Conservation (phyloP, 257 asterid species). For the Oldenlandia corymbosa region DNA sequence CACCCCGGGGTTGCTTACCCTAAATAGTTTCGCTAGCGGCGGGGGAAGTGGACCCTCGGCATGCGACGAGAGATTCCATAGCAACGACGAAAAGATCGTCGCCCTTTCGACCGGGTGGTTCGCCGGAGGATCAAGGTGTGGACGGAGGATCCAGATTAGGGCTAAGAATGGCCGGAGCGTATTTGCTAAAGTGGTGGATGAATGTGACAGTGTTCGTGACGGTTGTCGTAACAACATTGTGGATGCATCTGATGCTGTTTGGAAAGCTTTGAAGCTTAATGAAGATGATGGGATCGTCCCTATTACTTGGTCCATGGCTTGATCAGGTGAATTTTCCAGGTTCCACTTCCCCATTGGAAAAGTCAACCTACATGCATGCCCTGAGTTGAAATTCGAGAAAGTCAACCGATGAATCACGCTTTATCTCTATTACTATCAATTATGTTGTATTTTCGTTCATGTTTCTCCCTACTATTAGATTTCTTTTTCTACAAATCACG, state of each 20-base stretch:
- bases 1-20: constrained; percentile 32
- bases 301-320: constrained; percentile 36
- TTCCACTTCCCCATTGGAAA: too few species aligned
- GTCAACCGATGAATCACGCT: too few species aligned
- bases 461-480: too few species aligned
- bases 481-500: too few species aligned
- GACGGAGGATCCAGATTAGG: constrained; percentile 19
- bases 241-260: constrained; percentile 34
- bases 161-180: constrained; percentile 35
- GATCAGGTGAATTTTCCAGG: too few species aligned
- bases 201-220: constrained; percentile 31
- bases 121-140: constrained; percentile 25
- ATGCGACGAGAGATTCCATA: constrained; percentile 31
- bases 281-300: constrained; percentile 22
- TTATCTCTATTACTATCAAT: too few species aligned
- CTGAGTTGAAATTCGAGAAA: too few species aligned
- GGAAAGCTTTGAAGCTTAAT: constrained; percentile 31
- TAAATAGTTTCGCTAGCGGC: constrained; percentile 33
- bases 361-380: too few species aligned
- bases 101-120: constrained; percentile 50
- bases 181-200: constrained; percentile 50
- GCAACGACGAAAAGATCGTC: constrained; percentile 28
- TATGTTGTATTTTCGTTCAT: too few species aligned
- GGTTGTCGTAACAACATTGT: not conserved
- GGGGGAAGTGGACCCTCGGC: constrained; percentile 39